Evolutionary conservation across 108 stramenopile species (phyloP).

Genomic region (Halocafeteria seosinensis): DNA sequence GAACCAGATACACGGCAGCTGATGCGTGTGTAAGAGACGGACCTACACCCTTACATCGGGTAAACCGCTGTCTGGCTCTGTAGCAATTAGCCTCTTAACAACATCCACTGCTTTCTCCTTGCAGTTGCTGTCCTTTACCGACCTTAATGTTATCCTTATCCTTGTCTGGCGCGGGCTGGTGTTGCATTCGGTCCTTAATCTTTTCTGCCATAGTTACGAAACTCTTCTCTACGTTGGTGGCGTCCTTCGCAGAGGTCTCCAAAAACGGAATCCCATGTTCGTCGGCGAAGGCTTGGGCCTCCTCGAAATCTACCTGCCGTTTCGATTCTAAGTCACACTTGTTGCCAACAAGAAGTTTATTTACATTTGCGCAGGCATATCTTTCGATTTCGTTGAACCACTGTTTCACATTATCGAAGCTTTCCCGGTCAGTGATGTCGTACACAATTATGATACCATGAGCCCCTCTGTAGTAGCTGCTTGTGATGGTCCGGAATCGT

Average conservation of each 20-base stretch:
- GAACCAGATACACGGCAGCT: too few species aligned
- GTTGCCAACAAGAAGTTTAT: slow-evolving; percentile 97
- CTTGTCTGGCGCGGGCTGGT: not conserved
- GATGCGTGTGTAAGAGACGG: too few species aligned
- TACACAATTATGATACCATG: slow-evolving; percentile 96
- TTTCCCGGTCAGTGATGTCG: slow-evolving; percentile 83
- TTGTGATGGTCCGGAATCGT: slow-evolving; percentile 67
- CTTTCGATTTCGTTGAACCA: slow-evolving; percentile 98
- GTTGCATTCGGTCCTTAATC: slow-evolving; percentile 72
- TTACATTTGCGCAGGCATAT: slow-evolving; percentile 91
- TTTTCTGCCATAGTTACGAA: slow-evolving; percentile 95
- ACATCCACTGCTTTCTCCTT: too few species aligned
- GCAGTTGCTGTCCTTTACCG: too few species aligned
- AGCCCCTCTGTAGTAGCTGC: slow-evolving; percentile 68
- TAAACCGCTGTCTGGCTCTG: too few species aligned
- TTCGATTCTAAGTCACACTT: slow-evolving; percentile 87
- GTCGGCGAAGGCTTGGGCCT: slow-evolving; percentile 94
- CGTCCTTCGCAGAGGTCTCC: slow-evolving; percentile 95
- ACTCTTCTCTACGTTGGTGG: slow-evolving; percentile 90
- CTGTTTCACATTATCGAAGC: slow-evolving; percentile 93
- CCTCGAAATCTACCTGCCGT: slow-evolving; percentile 79
- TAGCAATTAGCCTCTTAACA: too few species aligned
- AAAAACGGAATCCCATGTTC: slow-evolving; percentile 87
- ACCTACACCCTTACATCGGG: too few species aligned
- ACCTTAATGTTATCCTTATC: too few species aligned